phyloP scores from a whole-genome alignment of 495 filamentous ascomycete genomes.

The Talaromyces ruber region DNA sequence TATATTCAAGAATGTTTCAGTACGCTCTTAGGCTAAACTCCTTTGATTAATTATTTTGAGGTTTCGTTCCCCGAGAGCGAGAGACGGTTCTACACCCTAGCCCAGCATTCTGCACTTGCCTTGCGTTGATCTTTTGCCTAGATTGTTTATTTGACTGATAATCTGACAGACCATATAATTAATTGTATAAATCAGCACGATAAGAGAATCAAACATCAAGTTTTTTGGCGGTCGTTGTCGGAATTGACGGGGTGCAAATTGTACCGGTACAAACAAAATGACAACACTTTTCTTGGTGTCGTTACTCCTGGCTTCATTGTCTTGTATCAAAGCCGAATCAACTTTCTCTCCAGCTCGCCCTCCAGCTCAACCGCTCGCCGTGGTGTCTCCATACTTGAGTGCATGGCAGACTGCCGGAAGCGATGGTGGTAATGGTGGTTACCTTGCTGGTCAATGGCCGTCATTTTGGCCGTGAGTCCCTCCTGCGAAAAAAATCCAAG shows the following conservation, averaged over 20 bases:
- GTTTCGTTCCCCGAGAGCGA: not conserved
- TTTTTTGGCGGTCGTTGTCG: not conserved
- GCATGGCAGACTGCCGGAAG: constrained; percentile 40
- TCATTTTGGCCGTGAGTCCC: constrained; percentile 41
- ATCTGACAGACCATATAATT: not conserved
- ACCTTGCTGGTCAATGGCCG: constrained; percentile 51
- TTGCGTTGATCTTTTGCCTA: not conserved
- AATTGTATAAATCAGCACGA: not conserved
- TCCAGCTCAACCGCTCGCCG: constrained; percentile 47
- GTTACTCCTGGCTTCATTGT: constrained; percentile 5
- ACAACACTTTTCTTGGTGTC: not conserved
- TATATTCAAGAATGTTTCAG: not conserved
- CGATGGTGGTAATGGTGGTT: constrained; percentile 43
- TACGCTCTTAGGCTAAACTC: not conserved
- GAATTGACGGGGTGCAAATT: not conserved
- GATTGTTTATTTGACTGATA: not conserved
- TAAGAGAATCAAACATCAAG: not conserved
- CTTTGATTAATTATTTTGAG: not conserved
- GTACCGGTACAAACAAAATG: not conserved
- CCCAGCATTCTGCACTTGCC: not conserved
- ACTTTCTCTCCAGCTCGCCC: constrained; percentile 47
- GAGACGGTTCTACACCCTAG: not conserved
- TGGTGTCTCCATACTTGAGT: constrained; percentile 49
- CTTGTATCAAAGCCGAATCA: constrained; percentile 23
- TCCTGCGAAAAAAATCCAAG: constrained; percentile 5